These are phyloP conservation scores for Dioszegia hungarica DNA, from an alignment of 768 basidiomycete species.

Conservation along the genomic window DNA sequence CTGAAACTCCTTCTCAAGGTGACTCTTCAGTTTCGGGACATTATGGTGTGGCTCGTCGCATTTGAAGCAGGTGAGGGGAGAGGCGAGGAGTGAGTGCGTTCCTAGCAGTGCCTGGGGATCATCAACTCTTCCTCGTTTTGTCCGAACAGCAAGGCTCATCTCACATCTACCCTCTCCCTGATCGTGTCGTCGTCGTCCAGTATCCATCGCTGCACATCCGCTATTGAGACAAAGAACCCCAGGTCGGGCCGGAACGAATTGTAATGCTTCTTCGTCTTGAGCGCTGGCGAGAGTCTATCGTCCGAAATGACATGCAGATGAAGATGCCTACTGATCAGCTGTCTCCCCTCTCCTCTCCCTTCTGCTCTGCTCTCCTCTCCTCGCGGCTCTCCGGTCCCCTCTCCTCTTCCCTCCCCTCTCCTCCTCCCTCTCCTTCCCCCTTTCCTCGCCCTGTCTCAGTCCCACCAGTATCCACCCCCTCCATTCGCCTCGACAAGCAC, in stretches of 20 bases:
- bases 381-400: too few species aligned
- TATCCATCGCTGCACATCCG: slow-evolving; percentile 70
- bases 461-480: too few species aligned
- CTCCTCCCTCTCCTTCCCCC: too few species aligned
- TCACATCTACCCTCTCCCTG: slow-evolving; percentile 22
- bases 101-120: slow-evolving; percentile 9
- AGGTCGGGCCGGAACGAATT: slow-evolving; percentile 81
- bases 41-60: slow-evolving; percentile 64
- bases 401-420: too few species aligned
- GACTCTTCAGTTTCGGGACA: slow-evolving; percentile 68
- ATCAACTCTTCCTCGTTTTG: neutral
- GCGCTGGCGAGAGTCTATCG: slow-evolving; percentile 62
- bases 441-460: too few species aligned
- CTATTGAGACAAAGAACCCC: slow-evolving; percentile 75
- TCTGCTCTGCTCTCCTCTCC: too few species aligned
- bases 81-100: slow-evolving; percentile 62
- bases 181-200: slow-evolving; percentile 19
- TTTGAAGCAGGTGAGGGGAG: slow-evolving; percentile 63
- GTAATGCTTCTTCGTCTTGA: slow-evolving; percentile 87
- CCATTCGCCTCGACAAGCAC: too few species aligned
- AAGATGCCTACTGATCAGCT: slow-evolving; percentile 26
- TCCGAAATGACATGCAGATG: slow-evolving; percentile 78
- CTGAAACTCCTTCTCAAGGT: slow-evolving; percentile 72
- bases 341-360: too few species aligned
- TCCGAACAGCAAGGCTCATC: neutral